Conservation (phyloP, 352 stramenopile genomes). For the Phytophthora colocasiae region DNA sequence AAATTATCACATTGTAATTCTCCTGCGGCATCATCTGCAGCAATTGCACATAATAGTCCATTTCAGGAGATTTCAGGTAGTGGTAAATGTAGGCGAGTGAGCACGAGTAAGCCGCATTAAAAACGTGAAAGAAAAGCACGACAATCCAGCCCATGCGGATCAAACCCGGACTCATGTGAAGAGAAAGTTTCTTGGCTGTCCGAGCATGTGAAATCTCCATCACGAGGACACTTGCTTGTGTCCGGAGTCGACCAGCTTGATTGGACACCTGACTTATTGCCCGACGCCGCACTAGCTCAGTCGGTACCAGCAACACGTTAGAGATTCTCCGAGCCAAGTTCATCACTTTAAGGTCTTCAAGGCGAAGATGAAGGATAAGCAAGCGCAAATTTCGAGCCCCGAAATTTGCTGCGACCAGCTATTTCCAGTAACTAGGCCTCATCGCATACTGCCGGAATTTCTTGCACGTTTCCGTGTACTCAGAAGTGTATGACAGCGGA, state of each 20-base stretch:
- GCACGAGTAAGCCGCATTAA: slow-evolving; percentile 35
- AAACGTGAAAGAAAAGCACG: slow-evolving; percentile 43
- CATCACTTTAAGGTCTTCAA: slow-evolving; percentile 2
- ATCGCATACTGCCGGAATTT: slow-evolving; percentile 16
- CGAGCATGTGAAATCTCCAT: slow-evolving; percentile 28
- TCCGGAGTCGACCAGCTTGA: slow-evolving; percentile 23
- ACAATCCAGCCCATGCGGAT: slow-evolving; percentile 29
- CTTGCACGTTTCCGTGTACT: slow-evolving; percentile 16
- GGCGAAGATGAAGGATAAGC: neutral
- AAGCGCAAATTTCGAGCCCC: too few relatives aligned
- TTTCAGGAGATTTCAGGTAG: slow-evolving; percentile 34
- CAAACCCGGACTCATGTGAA: slow-evolving; percentile 26
- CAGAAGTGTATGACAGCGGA: slow-evolving; percentile 23
- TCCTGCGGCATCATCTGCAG: slow-evolving; percentile 44
- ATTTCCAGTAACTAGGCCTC: slow-evolving; percentile 12
- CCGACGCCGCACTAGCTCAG: slow-evolving; percentile 1
- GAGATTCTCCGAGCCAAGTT: slow-evolving; percentile 15
- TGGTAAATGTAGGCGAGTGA: slow-evolving; percentile 37
- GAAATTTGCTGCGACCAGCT: neutral
- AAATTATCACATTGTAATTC: slow-evolving; percentile 29
- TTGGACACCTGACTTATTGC: slow-evolving; percentile 18
- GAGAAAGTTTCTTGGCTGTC: slow-evolving; percentile 25
- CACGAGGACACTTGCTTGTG: slow-evolving; percentile 25
- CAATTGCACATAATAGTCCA: slow-evolving; percentile 40
- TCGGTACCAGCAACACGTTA: slow-evolving; percentile 3